Evolutionary conservation across 2,329 filamentous ascomycete species (phyloP).

Genomic region (Penicillium janthinellum): DNA sequence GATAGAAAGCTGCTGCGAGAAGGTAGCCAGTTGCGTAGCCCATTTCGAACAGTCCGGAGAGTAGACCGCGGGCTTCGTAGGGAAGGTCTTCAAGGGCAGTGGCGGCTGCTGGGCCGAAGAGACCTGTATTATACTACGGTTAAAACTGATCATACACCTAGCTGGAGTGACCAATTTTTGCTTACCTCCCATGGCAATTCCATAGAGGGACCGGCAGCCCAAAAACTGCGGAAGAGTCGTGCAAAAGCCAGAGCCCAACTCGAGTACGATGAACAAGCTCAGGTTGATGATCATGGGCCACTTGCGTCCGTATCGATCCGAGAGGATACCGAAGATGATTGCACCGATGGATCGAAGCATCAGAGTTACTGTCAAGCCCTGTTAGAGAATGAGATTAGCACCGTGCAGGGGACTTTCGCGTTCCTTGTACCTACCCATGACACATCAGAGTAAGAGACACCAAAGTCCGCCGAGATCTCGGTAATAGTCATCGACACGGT

Average conservation of each 20-base stretch:
- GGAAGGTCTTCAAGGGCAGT: slow-evolving; percentile 45
- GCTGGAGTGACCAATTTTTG: background rate
- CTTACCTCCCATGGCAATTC: slow-evolving; percentile 42
- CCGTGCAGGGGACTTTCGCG: background rate
- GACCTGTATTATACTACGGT: slow-evolving; percentile 8
- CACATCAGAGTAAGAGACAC: slow-evolving; percentile 58
- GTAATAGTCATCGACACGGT: slow-evolving; percentile 63
- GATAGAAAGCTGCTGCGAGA: slow-evolving; percentile 38
- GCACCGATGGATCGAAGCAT: slow-evolving; percentile 63
- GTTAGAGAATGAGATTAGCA: background rate
- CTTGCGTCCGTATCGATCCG: slow-evolving; percentile 61
- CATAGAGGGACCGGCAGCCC: slow-evolving; percentile 40
- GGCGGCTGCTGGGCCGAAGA: slow-evolving; percentile 37
- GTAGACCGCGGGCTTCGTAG: slow-evolving; percentile 41
- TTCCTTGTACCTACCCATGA: slow-evolving; percentile 54
- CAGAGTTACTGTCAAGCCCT: slow-evolving; percentile 60
- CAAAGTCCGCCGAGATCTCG: slow-evolving; percentile 57
- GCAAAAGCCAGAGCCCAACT: slow-evolving; percentile 42
- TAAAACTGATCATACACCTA: background rate
- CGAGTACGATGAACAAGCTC: slow-evolving; percentile 39
- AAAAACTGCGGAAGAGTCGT: slow-evolving; percentile 39
- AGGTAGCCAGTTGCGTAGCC: slow-evolving; percentile 40
- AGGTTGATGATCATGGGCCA: slow-evolving; percentile 42
- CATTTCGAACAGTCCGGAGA: slow-evolving; percentile 40
- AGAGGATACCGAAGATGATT: slow-evolving; percentile 56